These are phyloP conservation scores for Breviolum minutum DNA, from an alignment of 73 alveolate genomes.

Conservation along the genomic window DNA sequence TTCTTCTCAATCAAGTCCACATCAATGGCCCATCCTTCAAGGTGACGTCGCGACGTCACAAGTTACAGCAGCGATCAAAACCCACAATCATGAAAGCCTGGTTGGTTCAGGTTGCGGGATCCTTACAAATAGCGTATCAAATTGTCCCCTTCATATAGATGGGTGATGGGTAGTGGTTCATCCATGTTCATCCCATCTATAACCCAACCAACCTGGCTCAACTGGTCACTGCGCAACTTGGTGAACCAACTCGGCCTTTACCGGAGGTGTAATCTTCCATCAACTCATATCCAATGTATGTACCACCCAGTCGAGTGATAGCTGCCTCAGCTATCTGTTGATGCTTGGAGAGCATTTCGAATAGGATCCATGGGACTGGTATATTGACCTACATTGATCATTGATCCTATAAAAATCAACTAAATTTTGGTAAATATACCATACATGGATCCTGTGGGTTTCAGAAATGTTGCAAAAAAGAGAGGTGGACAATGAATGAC, in stretches of 20 bases:
- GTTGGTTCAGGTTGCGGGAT: neutral
- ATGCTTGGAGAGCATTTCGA: neutral
- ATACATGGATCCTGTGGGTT: no score
- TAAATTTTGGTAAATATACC: no score
- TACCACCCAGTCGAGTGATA: slow-evolving; percentile 96
- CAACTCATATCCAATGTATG: slow-evolving; percentile 95
- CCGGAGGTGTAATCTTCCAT: slow-evolving; percentile 92
- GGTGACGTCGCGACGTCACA: neutral
- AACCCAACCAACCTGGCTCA: no score
- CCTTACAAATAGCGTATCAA: neutral
- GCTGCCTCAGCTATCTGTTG: slow-evolving; percentile 21
- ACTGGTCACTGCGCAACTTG: neutral
- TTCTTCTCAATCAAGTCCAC: slow-evolving; percentile 67
- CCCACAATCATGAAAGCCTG: neutral
- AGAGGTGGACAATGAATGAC: no score
- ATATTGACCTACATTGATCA: no score
- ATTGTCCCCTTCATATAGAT: no score
- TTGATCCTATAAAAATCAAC: no score
- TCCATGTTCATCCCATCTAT: no score
- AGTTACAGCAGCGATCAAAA: neutral
- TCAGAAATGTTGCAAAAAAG: no score
- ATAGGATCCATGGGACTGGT: no score
- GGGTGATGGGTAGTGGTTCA: no score
- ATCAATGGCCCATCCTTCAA: slow-evolving; percentile 80
- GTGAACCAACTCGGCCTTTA: slow-evolving; percentile 24